Conservation (phyloP, 192 early-diverging fungal genomes). For the Fimicolochytrium jonesii region DNA sequence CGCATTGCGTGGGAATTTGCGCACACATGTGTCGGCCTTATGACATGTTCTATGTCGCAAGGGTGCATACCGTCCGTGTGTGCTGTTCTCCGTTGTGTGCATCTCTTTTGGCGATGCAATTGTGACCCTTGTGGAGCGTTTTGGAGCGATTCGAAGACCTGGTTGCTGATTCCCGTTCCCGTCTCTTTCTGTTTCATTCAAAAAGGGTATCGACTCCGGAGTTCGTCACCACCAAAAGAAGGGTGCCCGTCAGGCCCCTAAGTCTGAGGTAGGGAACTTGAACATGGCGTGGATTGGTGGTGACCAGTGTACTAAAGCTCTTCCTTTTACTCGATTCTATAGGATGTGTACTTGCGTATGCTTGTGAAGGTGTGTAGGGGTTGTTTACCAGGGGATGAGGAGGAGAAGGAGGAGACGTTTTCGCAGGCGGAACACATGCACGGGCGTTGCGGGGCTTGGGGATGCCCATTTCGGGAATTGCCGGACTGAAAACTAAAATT, state of each 20-base stretch:
- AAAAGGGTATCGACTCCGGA: slow-evolving; percentile 92
- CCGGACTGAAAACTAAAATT: too few relatives aligned
- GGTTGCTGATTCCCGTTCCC: slow-evolving; percentile 18
- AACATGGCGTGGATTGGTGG: background rate
- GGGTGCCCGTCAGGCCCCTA: slow-evolving; percentile 80
- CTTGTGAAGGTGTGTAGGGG: slow-evolving; percentile 93
- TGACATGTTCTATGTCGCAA: background rate
- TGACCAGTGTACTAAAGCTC: background rate
- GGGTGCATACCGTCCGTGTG: background rate
- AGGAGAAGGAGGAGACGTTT: too few relatives aligned
- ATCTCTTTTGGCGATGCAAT: too few relatives aligned
- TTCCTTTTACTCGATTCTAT: slow-evolving; percentile 8
- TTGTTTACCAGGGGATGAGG: too few relatives aligned
- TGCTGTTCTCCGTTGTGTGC: background rate
- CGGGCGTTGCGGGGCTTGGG: too few relatives aligned
- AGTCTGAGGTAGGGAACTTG: slow-evolving; percentile 56
- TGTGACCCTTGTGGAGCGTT: slow-evolving; percentile 11
- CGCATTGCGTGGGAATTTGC: background rate
- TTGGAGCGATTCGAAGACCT: slow-evolving; percentile 6
- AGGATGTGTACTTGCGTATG: slow-evolving; percentile 95
- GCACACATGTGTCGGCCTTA: background rate
- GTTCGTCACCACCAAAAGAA: slow-evolving; percentile 99
- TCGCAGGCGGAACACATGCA: too few relatives aligned
- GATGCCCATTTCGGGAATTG: too few relatives aligned
- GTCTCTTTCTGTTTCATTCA: slow-evolving; percentile 1